Evolutionary conservation across 2,329 filamentous ascomycete species (phyloP), one percentile per base, ranked within the genome.

Genomic region (Chaetomiaceae sp.): DNA sequence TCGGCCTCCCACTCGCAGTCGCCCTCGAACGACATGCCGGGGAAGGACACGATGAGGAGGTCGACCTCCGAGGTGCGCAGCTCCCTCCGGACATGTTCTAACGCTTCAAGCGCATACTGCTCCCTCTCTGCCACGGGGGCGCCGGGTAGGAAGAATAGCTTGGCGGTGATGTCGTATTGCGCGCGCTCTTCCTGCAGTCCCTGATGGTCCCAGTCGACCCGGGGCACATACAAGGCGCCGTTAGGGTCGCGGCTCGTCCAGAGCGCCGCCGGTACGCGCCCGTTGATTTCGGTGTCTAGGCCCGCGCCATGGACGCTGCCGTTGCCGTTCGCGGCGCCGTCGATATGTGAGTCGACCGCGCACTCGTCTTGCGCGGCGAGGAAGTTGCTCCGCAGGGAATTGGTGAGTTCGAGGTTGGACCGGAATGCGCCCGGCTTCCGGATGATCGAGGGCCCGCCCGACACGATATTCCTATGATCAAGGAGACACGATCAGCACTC

Each of bases 111-210:
- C 8, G 86, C 85, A 62, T 95, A 84, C 45, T 73, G 71, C 55
- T 78, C 78, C 49, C 91, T 80, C 54, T 81, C 69, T 15, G 75
- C 73, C 2, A 79, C 69, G 9, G 83, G 74, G 43, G 87, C 78
- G 15, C 78, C 79, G 1, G 88, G 85, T 22, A 97, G 76, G 66
- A 93, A 94, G 72, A 98, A 98, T 18, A 98, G 70, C 68, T 98
- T 98, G 51, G 93, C 84, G 1, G 91, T 96, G 60, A 96, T 89
- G 62, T 96, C 89, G 70, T 98, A 98, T 56, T 89, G 83, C 49
- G 78, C 74, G 20, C 84, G 74, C 56, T 95, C 89, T 62, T 98
- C 93, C 26, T 80, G 74, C 37, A 98, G 72, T 0, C 85, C 84
- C 4, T 79, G 80, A n/a, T 32, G 29, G 11, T 78, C 72, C 73